phyloP scores from a whole-genome alignment of 1,284 basidiomycete genomes.

The Ustilago loliicola region DNA sequence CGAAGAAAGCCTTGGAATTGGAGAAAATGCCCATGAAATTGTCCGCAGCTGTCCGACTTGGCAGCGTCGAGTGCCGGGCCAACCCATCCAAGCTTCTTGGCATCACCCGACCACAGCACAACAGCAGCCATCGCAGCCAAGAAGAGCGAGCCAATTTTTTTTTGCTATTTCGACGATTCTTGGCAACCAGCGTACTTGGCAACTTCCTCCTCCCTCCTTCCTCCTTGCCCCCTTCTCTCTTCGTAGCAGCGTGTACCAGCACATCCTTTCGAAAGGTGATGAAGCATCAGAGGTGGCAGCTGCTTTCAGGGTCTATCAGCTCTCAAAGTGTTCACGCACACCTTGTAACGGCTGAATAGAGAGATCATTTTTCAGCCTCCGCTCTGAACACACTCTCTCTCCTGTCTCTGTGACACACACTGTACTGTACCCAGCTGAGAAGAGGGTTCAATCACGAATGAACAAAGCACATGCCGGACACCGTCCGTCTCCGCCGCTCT shows the following conservation, averaged over 20 bases:
- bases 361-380: background rate
- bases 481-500: no score
- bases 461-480: background rate
- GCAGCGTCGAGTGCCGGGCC: conserved; percentile 5
- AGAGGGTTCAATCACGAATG: background rate
- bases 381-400: no score
- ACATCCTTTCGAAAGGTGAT: background rate
- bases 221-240: background rate
- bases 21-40: background rate
- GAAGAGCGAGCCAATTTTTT: background rate
- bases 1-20: background rate
- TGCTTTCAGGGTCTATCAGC: conserved; percentile 10
- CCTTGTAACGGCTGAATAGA: background rate
- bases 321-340: background rate
- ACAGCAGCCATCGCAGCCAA: background rate
- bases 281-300: background rate
- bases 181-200: conserved; percentile 3
- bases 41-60: conserved; percentile 2
- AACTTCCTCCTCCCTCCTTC: background rate
- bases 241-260: background rate
- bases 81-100: conserved; percentile 9
- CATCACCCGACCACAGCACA: background rate
- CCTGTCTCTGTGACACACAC: conserved; percentile 1
- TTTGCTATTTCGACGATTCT: background rate
- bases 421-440: background rate